These are phyloP conservation scores for Nemania sp. DNA, from an alignment of 2,329 filamentous ascomycete genomes.

Conservation along the genomic window DNA sequence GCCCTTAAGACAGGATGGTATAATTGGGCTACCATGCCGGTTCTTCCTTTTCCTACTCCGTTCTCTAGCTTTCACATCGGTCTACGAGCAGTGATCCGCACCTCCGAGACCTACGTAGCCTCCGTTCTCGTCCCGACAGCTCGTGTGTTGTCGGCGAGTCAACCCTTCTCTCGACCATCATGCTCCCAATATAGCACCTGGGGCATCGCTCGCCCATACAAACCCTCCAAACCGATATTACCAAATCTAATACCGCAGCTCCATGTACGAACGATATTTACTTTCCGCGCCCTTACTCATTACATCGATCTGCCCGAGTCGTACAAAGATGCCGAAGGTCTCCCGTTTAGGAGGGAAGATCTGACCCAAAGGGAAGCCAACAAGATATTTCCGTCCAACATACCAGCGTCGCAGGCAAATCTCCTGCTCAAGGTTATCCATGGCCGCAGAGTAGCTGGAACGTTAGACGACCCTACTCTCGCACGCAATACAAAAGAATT, in stretches of 20 bases:
- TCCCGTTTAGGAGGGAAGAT: slow-evolving; percentile 65
- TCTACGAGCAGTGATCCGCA: slow-evolving; percentile 47
- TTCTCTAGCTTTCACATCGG: slow-evolving; percentile 50
- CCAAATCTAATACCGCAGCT: slow-evolving; percentile 39
- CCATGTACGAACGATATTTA: slow-evolving; percentile 48
- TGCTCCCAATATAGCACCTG: slow-evolving; percentile 42
- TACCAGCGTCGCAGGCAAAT: slow-evolving; percentile 62
- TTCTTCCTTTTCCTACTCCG: slow-evolving; percentile 45
- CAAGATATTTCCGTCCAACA: slow-evolving; percentile 62
- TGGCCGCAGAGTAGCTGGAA: slow-evolving; percentile 72
- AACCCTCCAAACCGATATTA: slow-evolving; percentile 16
- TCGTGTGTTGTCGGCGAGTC: slow-evolving; percentile 43
- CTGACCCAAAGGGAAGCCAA: slow-evolving; percentile 61
- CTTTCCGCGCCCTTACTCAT: slow-evolving; percentile 57
- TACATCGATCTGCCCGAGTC: slow-evolving; percentile 69
- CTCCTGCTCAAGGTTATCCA: slow-evolving; percentile 69
- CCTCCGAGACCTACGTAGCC: slow-evolving; percentile 39
- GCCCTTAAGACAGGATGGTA: slow-evolving; percentile 45
- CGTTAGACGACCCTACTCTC: slow-evolving; percentile 69
- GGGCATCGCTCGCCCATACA: slow-evolving; percentile 32
- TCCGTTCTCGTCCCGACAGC: slow-evolving; percentile 34
- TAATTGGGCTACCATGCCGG: slow-evolving; percentile 48
- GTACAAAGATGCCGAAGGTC: slow-evolving; percentile 67
- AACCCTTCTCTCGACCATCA: slow-evolving; percentile 29
- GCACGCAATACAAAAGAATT: slow-evolving; percentile 61